Evolutionary conservation across 148 eudicot species (phyloP).

Genomic region (Talinum fruticosum): DNA sequence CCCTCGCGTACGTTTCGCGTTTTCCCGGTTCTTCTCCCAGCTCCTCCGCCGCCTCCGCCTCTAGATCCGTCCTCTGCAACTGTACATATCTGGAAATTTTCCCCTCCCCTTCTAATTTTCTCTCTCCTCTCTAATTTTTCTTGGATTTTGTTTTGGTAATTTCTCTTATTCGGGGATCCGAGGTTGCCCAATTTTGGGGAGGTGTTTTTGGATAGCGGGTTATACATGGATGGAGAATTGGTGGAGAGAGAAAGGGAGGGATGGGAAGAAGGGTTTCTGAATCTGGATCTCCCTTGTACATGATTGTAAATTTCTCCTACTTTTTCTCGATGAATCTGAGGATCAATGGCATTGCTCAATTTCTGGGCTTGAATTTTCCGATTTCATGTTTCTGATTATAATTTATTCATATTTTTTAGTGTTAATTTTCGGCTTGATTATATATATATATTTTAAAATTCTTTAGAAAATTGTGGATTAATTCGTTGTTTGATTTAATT

Average conservation of each 20-base stretch:
- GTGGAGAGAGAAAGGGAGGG: not conserved
- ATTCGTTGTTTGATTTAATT: no score
- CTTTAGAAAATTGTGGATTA: no score
- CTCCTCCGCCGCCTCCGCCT: conserved; percentile 11
- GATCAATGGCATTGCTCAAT: not conserved
- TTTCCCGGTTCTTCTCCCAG: conserved; percentile 22
- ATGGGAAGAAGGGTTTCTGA: not conserved
- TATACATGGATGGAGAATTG: not conserved
- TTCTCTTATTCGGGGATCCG: not conserved
- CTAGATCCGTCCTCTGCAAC: not conserved
- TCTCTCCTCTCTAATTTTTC: not conserved
- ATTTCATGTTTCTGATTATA: not conserved
- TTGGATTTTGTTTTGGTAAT: not conserved
- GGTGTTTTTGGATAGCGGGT: conserved; percentile 4
- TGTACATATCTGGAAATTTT: not conserved
- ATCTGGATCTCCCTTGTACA: conserved; percentile 11
- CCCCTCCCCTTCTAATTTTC: not conserved
- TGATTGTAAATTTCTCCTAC: conserved; percentile 2
- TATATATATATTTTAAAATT: no score
- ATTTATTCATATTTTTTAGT: not conserved
- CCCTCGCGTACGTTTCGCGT: conserved; percentile 30
- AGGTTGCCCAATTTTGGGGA: not conserved
- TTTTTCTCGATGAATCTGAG: not conserved
- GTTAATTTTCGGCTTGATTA: not conserved
- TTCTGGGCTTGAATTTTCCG: not conserved